Percentiles rank a stretch among this genome's conserved stretches.
phyloP scores from a whole-genome alignment of 2,329 filamentous ascomycete genomes.

The Arthrobotrys sinensis region DNA sequence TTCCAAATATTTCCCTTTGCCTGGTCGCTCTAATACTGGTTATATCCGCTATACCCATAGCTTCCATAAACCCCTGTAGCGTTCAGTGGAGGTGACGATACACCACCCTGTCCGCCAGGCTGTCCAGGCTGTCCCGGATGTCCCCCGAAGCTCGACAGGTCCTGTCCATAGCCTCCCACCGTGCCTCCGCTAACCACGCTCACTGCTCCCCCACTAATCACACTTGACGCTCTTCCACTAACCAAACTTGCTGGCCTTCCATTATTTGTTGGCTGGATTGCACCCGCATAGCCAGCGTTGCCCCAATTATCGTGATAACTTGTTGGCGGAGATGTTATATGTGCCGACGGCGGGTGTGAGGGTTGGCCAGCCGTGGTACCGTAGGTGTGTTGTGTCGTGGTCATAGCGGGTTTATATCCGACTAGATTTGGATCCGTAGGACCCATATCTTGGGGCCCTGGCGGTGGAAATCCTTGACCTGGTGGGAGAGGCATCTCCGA shows the following conservation, averaged over 20 bases:
- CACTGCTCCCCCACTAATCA: conserved; percentile 11
- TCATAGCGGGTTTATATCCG: conserved; percentile 4
- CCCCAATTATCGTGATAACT: conserved; percentile 57
- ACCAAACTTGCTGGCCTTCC: conserved; percentile 31
- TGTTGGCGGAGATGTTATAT: conserved; percentile 23
- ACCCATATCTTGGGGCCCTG: neutral
- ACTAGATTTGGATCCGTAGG: neutral
- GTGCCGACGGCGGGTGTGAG: neutral
- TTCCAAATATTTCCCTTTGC: too few relatives aligned
- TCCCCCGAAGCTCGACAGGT: conserved; percentile 35
- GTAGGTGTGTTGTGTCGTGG: conserved; percentile 13
- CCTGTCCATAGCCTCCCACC: conserved; percentile 12
- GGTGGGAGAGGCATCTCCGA: conserved; percentile 44
- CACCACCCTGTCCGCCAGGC: neutral
- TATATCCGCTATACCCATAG: conserved; percentile 45
- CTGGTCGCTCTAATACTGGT: conserved; percentile 31
- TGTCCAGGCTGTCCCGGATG: conserved; percentile 14
- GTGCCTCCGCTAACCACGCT: conserved; percentile 41
- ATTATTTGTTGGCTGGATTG: neutral
- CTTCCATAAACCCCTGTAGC: conserved; percentile 35
- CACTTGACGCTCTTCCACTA: conserved; percentile 34
- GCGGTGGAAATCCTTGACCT: neutral
- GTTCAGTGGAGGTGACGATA: conserved; percentile 27
- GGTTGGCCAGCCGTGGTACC: neutral
- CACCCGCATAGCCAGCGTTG: neutral